Evolutionary conservation across 176 grass and related monocot species (phyloP), one percentile per base, ranked within the genome.

Genomic region (Aegilops speltoides): DNA sequence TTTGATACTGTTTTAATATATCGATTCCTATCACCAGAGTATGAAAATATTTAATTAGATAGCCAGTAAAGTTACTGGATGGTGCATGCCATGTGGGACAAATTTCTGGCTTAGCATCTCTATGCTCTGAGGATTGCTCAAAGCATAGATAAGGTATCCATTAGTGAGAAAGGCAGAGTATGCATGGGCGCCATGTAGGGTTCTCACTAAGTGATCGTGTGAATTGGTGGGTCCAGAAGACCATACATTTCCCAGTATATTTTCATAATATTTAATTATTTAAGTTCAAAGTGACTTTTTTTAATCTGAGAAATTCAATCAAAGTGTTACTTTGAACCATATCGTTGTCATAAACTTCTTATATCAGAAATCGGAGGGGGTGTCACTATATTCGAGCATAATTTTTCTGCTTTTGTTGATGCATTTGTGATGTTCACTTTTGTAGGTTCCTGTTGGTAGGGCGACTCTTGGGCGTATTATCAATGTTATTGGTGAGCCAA

Each of bases 391-490:
- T 56, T 71, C 72, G 8, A 79, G 9, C 82, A 34, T 75, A 59
- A 9, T 87, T 8, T 12, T 9, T 25, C 2, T 69, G 20, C 26
- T 28, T 65, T 15, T 83, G 23, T 34, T 37, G 56, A 56, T 72
- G 64, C 33, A 25, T 81, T 86, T 73, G 31, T 79, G 54, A 60
- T 19, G 0, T 79, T 7, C 19, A 16, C 31, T 73, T 77, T 76
- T 64, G 34, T 74, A 97, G 95, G 95, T 97, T 26, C 95, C 95
- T 84, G 95, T 97, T 75, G 95, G 95, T 74, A 89, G 95, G 82
- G 92, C 95, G 5, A 97, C 95, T 1, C 95, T 97, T 88, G 95
- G 95, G 7, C 92, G 95, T 11, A 97, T 97, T 62, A 97, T 97
- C 7, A 95, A 97, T 93, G 95, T 97, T 70, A 97, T 97, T 13